A percentile compares a stretch with the other conserved stretches of the same genome.
These are phyloP conservation scores for Tylopilus vinaceipallidus DNA, from an alignment of 768 basidiomycete genomes.

Conservation along the genomic window DNA sequence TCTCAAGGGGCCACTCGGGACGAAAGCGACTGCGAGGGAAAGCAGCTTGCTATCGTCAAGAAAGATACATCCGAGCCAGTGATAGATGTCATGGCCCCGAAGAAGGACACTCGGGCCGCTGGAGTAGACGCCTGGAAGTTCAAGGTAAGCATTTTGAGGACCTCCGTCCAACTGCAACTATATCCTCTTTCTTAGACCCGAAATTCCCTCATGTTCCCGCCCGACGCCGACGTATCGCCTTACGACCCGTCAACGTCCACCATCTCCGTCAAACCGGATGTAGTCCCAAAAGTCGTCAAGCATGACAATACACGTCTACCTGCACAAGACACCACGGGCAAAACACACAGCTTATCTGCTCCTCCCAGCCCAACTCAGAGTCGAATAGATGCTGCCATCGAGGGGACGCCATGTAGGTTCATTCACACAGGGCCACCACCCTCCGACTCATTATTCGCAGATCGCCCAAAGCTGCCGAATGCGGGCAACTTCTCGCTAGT, in stretches of 20 bases:
- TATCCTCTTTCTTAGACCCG: constrained; percentile 55
- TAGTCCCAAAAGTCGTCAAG: constrained; percentile 62
- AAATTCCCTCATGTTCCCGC: constrained; percentile 93
- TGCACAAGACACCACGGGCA: constrained; percentile 58
- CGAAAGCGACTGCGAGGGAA: constrained; percentile 24
- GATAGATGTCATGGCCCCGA: constrained; percentile 79
- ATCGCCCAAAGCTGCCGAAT: constrained; percentile 59
- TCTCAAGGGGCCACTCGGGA: constrained; percentile 20
- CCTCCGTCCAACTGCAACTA: constrained; percentile 1
- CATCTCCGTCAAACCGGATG: constrained; percentile 31
- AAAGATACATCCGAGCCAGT: constrained; percentile 29
- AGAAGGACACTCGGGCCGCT: constrained; percentile 68
- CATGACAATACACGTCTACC: constrained; percentile 80
- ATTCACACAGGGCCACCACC: background rate
- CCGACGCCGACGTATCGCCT: constrained; percentile 85
- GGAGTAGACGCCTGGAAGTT: constrained; percentile 82
- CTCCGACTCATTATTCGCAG: constrained; percentile 37
- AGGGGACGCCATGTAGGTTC: constrained; percentile 82
- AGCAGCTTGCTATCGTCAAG: constrained; percentile 21
- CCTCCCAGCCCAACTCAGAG: constrained; percentile 91
- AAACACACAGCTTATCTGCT: constrained; percentile 44
- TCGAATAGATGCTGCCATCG: constrained; percentile 88
- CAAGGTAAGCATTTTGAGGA: constrained; percentile 46
- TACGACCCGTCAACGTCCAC: constrained; percentile 49
- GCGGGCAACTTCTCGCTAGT: constrained; percentile 70